phyloP scores from a whole-genome alignment of 2,329 filamentous ascomycete species.

The Colletotrichum abscissum region DNA sequence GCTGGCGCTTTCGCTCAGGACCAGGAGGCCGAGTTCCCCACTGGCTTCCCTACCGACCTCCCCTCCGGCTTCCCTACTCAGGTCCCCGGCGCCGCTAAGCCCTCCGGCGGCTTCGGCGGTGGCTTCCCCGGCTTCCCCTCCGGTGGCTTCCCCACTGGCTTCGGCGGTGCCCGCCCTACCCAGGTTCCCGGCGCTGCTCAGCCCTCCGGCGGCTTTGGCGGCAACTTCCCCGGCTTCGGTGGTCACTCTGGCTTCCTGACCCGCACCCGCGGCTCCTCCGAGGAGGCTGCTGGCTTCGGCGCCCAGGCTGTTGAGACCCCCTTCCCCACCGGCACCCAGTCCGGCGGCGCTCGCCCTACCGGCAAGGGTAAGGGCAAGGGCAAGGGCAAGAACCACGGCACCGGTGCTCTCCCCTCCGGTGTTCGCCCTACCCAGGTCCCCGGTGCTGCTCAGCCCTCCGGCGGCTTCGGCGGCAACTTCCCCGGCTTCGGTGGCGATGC shows the following conservation, averaged over 20 bases:
- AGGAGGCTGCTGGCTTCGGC: slow-evolving; percentile 1
- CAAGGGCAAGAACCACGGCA: slow-evolving; percentile 28
- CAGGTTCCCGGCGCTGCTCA: slow-evolving; percentile 16
- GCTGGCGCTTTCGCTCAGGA: slow-evolving; percentile 23
- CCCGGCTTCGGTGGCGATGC: slow-evolving; percentile 9
- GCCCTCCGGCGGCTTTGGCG: slow-evolving; percentile 16
- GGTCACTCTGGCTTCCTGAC: slow-evolving; percentile 26
- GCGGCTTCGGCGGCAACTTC: slow-evolving; percentile 19
- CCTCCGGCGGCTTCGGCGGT: slow-evolving; percentile 20
- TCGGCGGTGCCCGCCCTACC: neutral
- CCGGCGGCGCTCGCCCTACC: slow-evolving; percentile 8
- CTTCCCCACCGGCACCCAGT: slow-evolving; percentile 8
- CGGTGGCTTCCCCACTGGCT: slow-evolving; percentile 1
- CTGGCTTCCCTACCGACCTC: neutral
- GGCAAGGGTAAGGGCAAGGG: slow-evolving; percentile 22
- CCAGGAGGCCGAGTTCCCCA: slow-evolving; percentile 14
- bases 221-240: slow-evolving; percentile 18
- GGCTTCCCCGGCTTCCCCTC: slow-evolving; percentile 16
- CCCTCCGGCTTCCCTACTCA: slow-evolving; percentile 13
- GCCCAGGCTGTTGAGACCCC: slow-evolving; percentile 14
- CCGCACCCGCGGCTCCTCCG: slow-evolving; percentile 5
- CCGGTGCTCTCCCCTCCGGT: slow-evolving; percentile 25
- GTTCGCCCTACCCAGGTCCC: slow-evolving; percentile 23
- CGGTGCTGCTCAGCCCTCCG: slow-evolving; percentile 27
- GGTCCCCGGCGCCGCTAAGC: slow-evolving; percentile 25